A percentile compares a stretch with the other conserved stretches of the same genome.
Evolutionary conservation across 2,329 filamentous ascomycete species (phyloP).

Genomic region (Talaromyces marneffei): DNA sequence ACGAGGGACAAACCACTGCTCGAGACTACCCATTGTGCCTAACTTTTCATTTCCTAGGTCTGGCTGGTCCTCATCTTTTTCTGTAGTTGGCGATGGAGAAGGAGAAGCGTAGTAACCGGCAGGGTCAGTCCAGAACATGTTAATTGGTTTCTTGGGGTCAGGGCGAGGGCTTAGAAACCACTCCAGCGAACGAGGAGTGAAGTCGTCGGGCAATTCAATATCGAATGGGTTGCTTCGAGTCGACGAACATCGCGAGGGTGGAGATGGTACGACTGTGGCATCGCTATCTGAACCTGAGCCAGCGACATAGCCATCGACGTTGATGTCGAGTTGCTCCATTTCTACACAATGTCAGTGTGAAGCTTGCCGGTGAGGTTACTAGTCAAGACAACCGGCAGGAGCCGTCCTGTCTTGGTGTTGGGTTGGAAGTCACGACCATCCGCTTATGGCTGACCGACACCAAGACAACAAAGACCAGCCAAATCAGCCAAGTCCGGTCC

Average conservation of each 20-base stretch:
- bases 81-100: not conserved
- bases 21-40: constrained; percentile 6
- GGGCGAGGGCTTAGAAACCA: constrained; percentile 9
- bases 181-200: constrained; percentile 2
- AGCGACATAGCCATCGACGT: not conserved
- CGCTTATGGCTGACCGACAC: not conserved
- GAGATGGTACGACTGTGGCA: not conserved
- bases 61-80: not conserved
- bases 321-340: not conserved
- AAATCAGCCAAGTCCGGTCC: not conserved
- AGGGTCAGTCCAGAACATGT: constrained; percentile 10
- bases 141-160: constrained; percentile 4
- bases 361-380: not conserved
- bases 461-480: not conserved
- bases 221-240: constrained; percentile 8
- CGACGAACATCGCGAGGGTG: not conserved
- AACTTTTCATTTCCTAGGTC: not conserved
- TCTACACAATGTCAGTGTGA: not conserved
- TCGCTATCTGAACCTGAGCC: not conserved
- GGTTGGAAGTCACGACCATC: not conserved
- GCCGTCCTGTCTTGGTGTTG: not conserved
- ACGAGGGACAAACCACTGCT: constrained; percentile 4
- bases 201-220: constrained; percentile 4
- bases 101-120: constrained; percentile 4
- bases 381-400: not conserved